Evolutionary conservation across 352 stramenopile genomes (phyloP), one percentile per base, ranked within the genome.

Genomic region (Nothophytophthora sp.): DNA sequence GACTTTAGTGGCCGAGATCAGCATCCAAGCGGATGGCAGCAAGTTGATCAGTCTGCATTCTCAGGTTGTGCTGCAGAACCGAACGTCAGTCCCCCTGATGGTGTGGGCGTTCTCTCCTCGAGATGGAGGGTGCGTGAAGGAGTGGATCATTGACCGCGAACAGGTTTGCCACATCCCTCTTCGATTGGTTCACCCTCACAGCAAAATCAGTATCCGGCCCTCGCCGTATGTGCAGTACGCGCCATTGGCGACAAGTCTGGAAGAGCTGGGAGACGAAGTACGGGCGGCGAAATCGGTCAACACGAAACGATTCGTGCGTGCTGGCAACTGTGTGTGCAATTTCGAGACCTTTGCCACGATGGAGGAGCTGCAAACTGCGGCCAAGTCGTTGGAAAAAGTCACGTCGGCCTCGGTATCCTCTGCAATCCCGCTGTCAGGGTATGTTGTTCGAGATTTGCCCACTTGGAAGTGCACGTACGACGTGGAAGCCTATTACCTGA

Each of bases 391-490:
- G 30, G 59, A 53, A 29, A 52, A 63, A 34, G 53, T 64, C n/a
- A 73, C 49, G 18, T 66, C 48, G 38, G 70, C 60, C 33, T 73
- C 71, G 12, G 56, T 77, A 36, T 70, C 56, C 23, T 70, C 64
- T 9, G 64, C 69, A 18, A 67, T 66, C 13, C 74, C 81, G 13
- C 43, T 96, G 15, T 81, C 81, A 11, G 86, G 86, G 1, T 94
- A 90, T 35, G 77, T 96, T 38, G 81, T 91, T 44, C 83, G 84
- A 24, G 86, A 96, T 55, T 55, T 96, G 24, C 83, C 83, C 29
- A 78, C 80, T 5, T 96, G 83, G 86, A 92, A 93, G 50, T 94
- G 86, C 44, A 92, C 80, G 0, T 96, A 94, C 43, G 86, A 96
- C 40, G 81, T 96, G 10, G 86, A 96, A 58, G 86, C 81, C 16